Conservation (phyloP, 805 yeast species). For the Schwanniomyces sp. region DNA sequence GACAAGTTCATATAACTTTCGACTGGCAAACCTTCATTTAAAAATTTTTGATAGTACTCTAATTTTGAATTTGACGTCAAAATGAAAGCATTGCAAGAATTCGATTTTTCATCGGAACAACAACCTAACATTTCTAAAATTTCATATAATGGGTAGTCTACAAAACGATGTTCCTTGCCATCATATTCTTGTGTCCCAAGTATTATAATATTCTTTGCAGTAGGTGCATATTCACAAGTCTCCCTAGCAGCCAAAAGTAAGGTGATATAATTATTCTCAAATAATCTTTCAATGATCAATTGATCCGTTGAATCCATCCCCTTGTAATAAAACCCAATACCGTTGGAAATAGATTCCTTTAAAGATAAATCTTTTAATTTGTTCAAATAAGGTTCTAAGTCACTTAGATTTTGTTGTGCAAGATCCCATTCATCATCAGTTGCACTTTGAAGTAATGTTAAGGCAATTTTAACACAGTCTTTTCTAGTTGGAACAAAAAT, state of each 20-base stretch:
- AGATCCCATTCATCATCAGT: constrained; percentile 37
- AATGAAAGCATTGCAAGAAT: constrained; percentile 44
- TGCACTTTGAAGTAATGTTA: constrained; percentile 41
- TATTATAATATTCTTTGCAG: constrained; percentile 56
- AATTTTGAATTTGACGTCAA: constrained; percentile 55
- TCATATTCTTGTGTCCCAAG: constrained; percentile 73
- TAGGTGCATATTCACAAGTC: constrained; percentile 49
- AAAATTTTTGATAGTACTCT: constrained; percentile 67
- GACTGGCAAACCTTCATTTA: constrained; percentile 74
- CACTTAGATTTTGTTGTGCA: constrained; percentile 36
- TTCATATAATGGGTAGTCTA: constrained; percentile 67
- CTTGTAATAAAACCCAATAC: constrained; percentile 64
- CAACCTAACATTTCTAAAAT: constrained; percentile 63
- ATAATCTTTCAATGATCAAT: constrained; percentile 53
- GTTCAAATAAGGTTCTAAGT: constrained; percentile 40
- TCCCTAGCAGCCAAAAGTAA: constrained; percentile 65
- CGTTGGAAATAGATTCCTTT: constrained; percentile 45
- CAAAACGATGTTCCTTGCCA: constrained; percentile 67
- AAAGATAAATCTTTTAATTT: constrained; percentile 50
- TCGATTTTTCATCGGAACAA: constrained; percentile 32
- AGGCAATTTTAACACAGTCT: constrained; percentile 53
- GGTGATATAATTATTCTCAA: constrained; percentile 48
- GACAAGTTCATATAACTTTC: constrained; percentile 69
- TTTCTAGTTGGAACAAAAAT: constrained; percentile 61
- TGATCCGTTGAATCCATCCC: constrained; percentile 59